Conservation (phyloP, 2,329 filamentous ascomycete species). For the Ceratocystis destructans region DNA sequence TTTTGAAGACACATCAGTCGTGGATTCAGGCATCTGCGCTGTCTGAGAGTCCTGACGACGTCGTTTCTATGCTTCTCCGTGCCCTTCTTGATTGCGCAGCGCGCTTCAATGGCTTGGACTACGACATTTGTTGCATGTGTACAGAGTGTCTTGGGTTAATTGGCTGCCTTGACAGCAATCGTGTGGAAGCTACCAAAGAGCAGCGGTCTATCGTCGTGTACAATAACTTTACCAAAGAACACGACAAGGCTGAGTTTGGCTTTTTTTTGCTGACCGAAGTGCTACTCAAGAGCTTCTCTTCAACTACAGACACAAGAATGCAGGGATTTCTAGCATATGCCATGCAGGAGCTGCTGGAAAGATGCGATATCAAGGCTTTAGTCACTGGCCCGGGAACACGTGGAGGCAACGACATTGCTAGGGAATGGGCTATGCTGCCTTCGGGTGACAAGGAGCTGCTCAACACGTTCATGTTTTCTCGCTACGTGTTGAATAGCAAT, state of each 20-base stretch:
- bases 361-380: constrained; percentile 53
- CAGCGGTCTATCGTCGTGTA: constrained; percentile 74
- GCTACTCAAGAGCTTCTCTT: constrained; percentile 80
- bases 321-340: constrained; percentile 88
- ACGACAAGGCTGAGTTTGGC: constrained; percentile 75
- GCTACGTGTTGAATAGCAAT: constrained; percentile 58
- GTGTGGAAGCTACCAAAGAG: constrained; percentile 65
- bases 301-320: constrained; percentile 70
- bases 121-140: constrained; percentile 57
- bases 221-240: constrained; percentile 66
- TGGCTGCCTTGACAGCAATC: constrained; percentile 82
- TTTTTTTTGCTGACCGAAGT: constrained; percentile 76
- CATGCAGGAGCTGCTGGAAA: constrained; percentile 80
- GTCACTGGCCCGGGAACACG: constrained; percentile 28
- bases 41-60: constrained; percentile 68
- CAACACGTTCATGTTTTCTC: constrained; percentile 77
- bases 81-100: constrained; percentile 74
- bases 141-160: constrained; percentile 76
- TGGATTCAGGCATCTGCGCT: constrained; percentile 67
- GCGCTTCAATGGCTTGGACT: constrained; percentile 57
- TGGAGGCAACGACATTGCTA: constrained; percentile 47
- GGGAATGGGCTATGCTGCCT: constrained; percentile 66
- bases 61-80: constrained; percentile 57
- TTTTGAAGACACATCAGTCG: constrained; percentile 58
- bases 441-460: constrained; percentile 66